Conservation (phyloP, 208 protist species). For the Leishmania braziliensis region DNA sequence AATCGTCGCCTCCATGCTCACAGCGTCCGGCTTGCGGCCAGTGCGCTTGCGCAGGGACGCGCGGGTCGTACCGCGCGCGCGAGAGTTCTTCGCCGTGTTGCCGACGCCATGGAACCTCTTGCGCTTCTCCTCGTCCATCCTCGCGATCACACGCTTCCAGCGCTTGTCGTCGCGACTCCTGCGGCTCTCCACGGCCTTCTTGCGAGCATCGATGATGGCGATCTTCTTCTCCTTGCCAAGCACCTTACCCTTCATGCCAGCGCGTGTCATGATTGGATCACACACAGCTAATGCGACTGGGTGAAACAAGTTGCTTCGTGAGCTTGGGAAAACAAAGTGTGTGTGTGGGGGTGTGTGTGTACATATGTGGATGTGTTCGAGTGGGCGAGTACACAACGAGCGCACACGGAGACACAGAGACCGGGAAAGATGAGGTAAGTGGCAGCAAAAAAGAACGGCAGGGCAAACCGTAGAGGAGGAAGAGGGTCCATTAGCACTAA, state of each 20-base stretch:
- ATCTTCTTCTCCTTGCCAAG: conserved; percentile 88
- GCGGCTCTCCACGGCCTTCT: conserved; percentile 72
- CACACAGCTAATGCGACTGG: not conserved
- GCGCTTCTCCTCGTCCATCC: conserved; percentile 86
- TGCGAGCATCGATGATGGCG: conserved; percentile 73
- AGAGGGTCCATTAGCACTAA: not conserved
- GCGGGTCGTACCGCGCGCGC: conserved; percentile 81
- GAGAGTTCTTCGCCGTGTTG: conserved; percentile 87
- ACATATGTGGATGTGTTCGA: not conserved
- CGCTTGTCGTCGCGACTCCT: conserved; percentile 86
- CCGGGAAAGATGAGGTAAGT: not conserved
- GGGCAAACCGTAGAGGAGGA: not conserved
- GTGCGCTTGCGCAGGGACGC: conserved; percentile 82
- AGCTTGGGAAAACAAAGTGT: not conserved
- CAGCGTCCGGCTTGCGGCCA: conserved; percentile 83
- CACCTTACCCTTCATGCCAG: conserved; percentile 78
- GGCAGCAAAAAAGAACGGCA: not conserved
- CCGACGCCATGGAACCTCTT: conserved; percentile 88
- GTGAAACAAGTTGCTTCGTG: not conserved
- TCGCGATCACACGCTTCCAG: conserved; percentile 89
- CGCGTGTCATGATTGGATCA: conserved; percentile 17
- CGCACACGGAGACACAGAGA: not conserved
- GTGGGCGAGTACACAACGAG: not conserved
- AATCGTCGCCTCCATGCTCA: conserved; percentile 97
- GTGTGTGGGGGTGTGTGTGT: not conserved